Base-by-base conservation (phyloP, 106 monocot species). In the Acanthochlamys bracteata region DNA sequence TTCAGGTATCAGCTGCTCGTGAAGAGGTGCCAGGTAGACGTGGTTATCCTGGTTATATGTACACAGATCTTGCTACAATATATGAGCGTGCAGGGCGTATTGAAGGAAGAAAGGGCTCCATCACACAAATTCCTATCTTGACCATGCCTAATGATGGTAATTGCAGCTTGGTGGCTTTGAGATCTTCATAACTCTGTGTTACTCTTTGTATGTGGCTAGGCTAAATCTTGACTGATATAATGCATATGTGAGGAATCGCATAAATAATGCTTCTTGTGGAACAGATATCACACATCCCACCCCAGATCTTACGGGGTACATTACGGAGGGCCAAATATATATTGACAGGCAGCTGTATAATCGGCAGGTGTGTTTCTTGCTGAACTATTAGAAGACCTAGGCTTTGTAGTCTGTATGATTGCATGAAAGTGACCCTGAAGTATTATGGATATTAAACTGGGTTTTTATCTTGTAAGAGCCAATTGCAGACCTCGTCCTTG, bases 111-210 rank as follows among this genome's bases (percentile, higher is more conserved):
- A 88, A 85, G 66, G 96, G 96, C 56, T 96, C 96, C 57, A 96
- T 96, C 52, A 96, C 96, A 19, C 96, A 96, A 67, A 96, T 96
- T 46, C 96, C 96, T 11, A 96, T 96, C 22, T 75, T 96, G 24
- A 96, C 96, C 27, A 96, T 96, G 96, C 96, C 96, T 43, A 96
- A 96, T 85, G 96, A 96, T 82, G 96, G 96, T 96, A 80, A 45
- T 63, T 20, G 17, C 25, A 73, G 7, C 42, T 39, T 54, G 55
- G 10, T 20, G 49, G 39, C 33, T 10, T 53, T 33, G 33, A 33
- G 33, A 33, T 6, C 33, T 56, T 56, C 22, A 17, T 20, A 56
- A 1, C 13, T 51, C 17, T 51, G 13, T 51, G 17, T 9, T 51
- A 19, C 14, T 14, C 45, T 10, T 46, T 46, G 51, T 51, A 9